Evolutionary conservation across 2,329 filamentous ascomycete species (phyloP).

Genomic region (Clathrospora elynae): DNA sequence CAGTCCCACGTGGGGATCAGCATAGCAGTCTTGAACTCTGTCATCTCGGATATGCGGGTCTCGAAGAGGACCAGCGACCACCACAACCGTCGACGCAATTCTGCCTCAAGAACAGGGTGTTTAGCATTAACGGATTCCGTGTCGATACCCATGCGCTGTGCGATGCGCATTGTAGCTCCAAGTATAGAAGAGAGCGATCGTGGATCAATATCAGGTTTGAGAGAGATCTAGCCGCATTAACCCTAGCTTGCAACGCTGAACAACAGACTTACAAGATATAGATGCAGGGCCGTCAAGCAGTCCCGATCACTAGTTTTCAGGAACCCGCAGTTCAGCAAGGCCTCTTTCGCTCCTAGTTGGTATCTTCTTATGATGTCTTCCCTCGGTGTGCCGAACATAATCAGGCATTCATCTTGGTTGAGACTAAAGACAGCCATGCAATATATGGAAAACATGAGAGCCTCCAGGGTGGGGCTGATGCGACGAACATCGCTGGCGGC

Average conservation of each 20-base stretch:
- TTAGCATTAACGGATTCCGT: constrained; percentile 59
- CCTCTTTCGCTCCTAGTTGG: constrained; percentile 66
- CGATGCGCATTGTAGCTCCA: constrained; percentile 63
- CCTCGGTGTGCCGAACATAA: constrained; percentile 58
- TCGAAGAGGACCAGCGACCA: constrained; percentile 66
- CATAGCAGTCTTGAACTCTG: constrained; percentile 58
- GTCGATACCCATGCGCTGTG: constrained; percentile 65
- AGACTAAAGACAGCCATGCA: constrained; percentile 54
- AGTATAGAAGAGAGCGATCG: constrained; percentile 60
- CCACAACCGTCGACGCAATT: constrained; percentile 67
- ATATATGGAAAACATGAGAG: constrained; percentile 50
- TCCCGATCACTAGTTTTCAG: constrained; percentile 61
- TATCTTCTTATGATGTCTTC: constrained; percentile 61
- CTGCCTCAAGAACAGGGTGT: constrained; percentile 61
- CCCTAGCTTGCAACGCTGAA: constrained; percentile 6
- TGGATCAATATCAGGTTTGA: constrained; percentile 55
- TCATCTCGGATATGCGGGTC: constrained; percentile 57
- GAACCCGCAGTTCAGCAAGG: constrained; percentile 62
- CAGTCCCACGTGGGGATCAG: constrained; percentile 57
- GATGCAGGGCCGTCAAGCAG: constrained; percentile 58
- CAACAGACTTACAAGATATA: constrained; percentile 61
- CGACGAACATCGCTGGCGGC: constrained; percentile 58
- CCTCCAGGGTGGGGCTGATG: constrained; percentile 63
- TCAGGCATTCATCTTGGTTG: constrained; percentile 59
- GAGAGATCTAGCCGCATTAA: constrained; percentile 53